Conservation (phyloP, 441 rosid species). For the Brassica hybrid region DNA sequence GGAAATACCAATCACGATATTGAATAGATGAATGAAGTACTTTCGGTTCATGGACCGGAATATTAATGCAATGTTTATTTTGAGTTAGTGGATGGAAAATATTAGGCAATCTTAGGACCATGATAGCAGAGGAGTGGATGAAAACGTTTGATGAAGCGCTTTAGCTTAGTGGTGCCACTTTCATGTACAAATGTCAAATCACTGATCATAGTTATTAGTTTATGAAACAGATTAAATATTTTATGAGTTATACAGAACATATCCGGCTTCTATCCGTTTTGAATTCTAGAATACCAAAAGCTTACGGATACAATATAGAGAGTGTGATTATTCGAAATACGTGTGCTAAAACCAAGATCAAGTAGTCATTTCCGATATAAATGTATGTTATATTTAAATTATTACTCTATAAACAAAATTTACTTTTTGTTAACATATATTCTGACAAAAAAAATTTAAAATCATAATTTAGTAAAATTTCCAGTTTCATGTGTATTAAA, state of each 20-base stretch:
- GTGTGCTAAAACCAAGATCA: neutral
- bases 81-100: constrained; percentile 20
- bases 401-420: neutral
- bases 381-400: neutral
- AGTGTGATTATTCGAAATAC: neutral
- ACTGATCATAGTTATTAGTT: neutral
- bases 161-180: constrained; percentile 5
- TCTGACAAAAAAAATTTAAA: neutral
- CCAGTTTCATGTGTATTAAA: neutral
- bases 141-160: constrained; percentile 26
- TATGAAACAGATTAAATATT: neutral
- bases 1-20: constrained; percentile 5
- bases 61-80: constrained; percentile 26
- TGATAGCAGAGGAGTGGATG: constrained; percentile 17
- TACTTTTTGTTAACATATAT: neutral
- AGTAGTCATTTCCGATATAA: neutral
- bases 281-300: neutral
- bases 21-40: constrained; percentile 12
- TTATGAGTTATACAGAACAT: neutral
- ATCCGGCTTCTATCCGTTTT: neutral
- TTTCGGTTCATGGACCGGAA: constrained; percentile 31
- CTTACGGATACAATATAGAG: neutral
- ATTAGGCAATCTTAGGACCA: constrained; percentile 25
- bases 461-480: neutral
- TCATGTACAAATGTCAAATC: constrained; percentile 27